phyloP scores from a whole-genome alignment of 2,329 filamentous ascomycete species.

The Aspergillus fijiensis region DNA sequence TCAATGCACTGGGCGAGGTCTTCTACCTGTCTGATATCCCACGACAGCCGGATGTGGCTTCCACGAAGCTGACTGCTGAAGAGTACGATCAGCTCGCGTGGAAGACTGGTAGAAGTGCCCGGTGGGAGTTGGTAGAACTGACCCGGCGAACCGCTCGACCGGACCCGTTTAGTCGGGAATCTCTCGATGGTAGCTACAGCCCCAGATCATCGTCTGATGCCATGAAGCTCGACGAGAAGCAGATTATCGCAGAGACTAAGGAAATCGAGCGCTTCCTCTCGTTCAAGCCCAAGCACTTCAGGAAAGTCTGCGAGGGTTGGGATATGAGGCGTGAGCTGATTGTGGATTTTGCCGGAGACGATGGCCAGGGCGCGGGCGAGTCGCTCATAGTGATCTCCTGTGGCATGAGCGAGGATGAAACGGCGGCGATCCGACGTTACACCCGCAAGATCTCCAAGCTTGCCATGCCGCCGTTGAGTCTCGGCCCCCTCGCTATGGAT shows the following conservation, averaged over 20 bases:
- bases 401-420: conserved; percentile 62
- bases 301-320: conserved; percentile 77
- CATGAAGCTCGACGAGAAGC: conserved; percentile 68
- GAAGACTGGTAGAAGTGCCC: conserved; percentile 73
- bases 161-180: conserved; percentile 70
- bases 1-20: conserved; percentile 90
- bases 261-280: conserved; percentile 77
- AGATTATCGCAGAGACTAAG: conserved; percentile 71
- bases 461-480: conserved; percentile 17
- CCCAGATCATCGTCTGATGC: conserved; percentile 73
- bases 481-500: conserved; percentile 11
- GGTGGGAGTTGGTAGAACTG: conserved; percentile 77
- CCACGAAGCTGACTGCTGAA: conserved; percentile 45
- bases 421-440: conserved; percentile 56
- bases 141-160: conserved; percentile 70
- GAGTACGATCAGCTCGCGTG: conserved; percentile 69
- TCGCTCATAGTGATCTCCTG: conserved; percentile 71
- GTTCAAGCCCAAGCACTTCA: conserved; percentile 74
- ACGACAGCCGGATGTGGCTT: conserved; percentile 51
- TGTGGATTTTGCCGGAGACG: conserved; percentile 84
- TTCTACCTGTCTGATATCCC: conserved; percentile 79
- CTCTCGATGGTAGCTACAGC: conserved; percentile 72
- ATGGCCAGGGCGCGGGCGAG: conserved; percentile 74
- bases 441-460: conserved; percentile 52
- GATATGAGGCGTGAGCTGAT: conserved; percentile 84